Evolutionary conservation across 1,284 basidiomycete genomes (phyloP).

Genomic region (Rhodotorula sp.): DNA sequence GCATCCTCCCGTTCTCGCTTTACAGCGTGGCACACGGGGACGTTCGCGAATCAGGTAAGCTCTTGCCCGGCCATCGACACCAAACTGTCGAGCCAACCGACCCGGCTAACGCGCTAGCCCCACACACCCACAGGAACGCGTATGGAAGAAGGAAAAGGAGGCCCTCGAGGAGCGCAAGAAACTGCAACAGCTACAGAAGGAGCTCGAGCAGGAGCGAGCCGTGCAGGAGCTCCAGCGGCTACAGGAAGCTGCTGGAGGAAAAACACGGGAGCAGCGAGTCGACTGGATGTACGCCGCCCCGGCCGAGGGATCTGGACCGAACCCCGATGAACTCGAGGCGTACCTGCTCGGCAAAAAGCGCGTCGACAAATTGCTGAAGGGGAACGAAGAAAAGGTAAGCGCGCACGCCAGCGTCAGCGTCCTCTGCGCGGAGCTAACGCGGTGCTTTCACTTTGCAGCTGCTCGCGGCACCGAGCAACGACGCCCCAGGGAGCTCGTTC

Average conservation of each 20-base stretch:
- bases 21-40: slow-evolving; percentile 36
- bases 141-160: slow-evolving; percentile 97
- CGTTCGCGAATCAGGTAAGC: slow-evolving; percentile 31
- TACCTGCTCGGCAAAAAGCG: slow-evolving; percentile 98
- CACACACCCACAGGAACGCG: slow-evolving; percentile 78
- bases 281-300: slow-evolving; percentile 99
- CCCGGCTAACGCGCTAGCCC: no score
- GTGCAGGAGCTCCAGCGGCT: slow-evolving; percentile 91
- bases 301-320: slow-evolving; percentile 74
- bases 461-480: slow-evolving; percentile 11
- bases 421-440: not conserved
- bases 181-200: slow-evolving; percentile 89
- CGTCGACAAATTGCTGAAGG: slow-evolving; percentile 88
- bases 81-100: not conserved
- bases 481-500: slow-evolving; percentile 52
- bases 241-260: slow-evolving; percentile 82
- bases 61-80: no score
- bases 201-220: slow-evolving; percentile 95
- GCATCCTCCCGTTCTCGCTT: not conserved
- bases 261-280: slow-evolving; percentile 85
- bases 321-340: slow-evolving; percentile 88
- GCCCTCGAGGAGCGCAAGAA: slow-evolving; percentile 98
- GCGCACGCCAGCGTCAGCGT: not conserved
- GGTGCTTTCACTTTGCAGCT: slow-evolving; percentile 13
- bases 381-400: slow-evolving; percentile 68